Evolutionary conservation across 2,329 filamentous ascomycete genomes (phyloP).

Genomic region (Diplocarpon rosae): DNA sequence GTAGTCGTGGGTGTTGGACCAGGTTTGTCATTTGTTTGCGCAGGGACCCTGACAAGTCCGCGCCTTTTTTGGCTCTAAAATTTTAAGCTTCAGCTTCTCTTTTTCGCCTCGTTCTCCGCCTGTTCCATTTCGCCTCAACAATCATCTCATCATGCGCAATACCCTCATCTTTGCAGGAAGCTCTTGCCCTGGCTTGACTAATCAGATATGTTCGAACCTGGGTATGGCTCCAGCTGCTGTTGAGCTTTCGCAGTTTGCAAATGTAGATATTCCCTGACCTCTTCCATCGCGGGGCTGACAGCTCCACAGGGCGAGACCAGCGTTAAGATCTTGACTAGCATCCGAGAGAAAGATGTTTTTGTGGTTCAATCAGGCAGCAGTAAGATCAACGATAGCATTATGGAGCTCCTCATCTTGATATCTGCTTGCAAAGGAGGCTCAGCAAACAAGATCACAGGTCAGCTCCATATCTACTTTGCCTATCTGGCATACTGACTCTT

Average conservation of each 20-base stretch:
- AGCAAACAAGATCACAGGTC: slow-evolving; percentile 92
- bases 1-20: neutral
- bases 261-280: slow-evolving; percentile 38
- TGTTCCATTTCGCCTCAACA: slow-evolving; percentile 2
- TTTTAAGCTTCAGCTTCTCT: slow-evolving; percentile 1
- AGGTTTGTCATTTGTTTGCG: neutral
- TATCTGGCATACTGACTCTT: slow-evolving; percentile 11
- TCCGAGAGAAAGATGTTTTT: slow-evolving; percentile 97
- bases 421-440: slow-evolving; percentile 97
- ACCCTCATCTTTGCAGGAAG: slow-evolving; percentile 59
- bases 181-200: slow-evolving; percentile 53
- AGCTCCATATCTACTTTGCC: slow-evolving; percentile 23
- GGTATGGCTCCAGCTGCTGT: slow-evolving; percentile 53
- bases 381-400: slow-evolving; percentile 96
- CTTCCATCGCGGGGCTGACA: slow-evolving; percentile 23
- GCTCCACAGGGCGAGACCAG: slow-evolving; percentile 52
- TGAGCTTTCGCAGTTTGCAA: slow-evolving; percentile 60
- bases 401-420: slow-evolving; percentile 99
- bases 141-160: slow-evolving; percentile 41
- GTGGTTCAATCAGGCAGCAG: slow-evolving; percentile 94
- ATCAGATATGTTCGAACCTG: slow-evolving; percentile 57
- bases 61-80: too few species aligned
- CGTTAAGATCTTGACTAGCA: slow-evolving; percentile 59
- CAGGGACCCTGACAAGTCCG: too few species aligned
- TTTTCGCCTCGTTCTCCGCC: slow-evolving; percentile 1